Conservation (phyloP, 2,329 filamentous ascomycete species). For the Colletotrichum euphorbiae region DNA sequence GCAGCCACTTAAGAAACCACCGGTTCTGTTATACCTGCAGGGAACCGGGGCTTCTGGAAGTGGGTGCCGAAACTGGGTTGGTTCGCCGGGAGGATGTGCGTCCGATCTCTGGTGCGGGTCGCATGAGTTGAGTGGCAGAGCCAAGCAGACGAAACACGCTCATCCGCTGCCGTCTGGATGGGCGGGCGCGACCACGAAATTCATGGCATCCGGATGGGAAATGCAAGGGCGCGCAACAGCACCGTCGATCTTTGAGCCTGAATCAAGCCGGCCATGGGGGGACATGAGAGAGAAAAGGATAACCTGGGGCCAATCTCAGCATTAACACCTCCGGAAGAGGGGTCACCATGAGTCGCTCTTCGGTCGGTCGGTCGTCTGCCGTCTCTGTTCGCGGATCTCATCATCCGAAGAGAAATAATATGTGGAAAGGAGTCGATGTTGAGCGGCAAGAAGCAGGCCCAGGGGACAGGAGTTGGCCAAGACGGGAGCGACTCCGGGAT, state of each 20-base stretch:
- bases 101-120: slow-evolving; percentile 30
- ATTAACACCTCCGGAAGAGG: too few species aligned
- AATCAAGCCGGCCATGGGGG: neutral
- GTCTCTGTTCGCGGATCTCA: slow-evolving; percentile 14
- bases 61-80: slow-evolving; percentile 17
- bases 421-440: slow-evolving; percentile 15
- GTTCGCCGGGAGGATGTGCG: slow-evolving; percentile 27
- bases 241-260: neutral
- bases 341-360: neutral
- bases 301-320: too few species aligned
- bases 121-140: slow-evolving; percentile 19
- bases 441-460: slow-evolving; percentile 3
- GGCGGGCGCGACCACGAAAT: neutral
- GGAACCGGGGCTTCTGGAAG: slow-evolving; percentile 10
- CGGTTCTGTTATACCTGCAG: slow-evolving; percentile 5
- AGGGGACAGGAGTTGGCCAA: slow-evolving; percentile 24
- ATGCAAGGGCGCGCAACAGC: neutral
- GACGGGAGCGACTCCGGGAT: slow-evolving; percentile 31
- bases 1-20: slow-evolving; percentile 5
- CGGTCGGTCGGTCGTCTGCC: neutral
- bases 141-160: slow-evolving; percentile 34
- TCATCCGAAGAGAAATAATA: slow-evolving; percentile 28
- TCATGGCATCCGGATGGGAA: neutral
- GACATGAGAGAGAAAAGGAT: neutral
- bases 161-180: slow-evolving; percentile 8